Evolutionary conservation across 2,329 filamentous ascomycete species (phyloP).

Genomic region (Nothophaeocryptopus gaeumannii): DNA sequence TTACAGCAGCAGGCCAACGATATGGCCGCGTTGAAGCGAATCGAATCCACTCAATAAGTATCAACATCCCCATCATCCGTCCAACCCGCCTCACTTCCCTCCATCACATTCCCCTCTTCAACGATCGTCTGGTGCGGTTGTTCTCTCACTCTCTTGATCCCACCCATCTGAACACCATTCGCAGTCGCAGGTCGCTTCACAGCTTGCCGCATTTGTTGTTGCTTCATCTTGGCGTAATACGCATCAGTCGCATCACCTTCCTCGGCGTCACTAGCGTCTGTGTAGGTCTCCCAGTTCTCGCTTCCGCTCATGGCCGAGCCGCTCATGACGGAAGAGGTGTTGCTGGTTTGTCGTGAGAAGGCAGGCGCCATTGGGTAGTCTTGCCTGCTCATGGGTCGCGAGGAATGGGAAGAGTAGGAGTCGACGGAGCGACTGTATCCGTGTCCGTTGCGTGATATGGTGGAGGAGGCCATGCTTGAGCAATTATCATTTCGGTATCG

Average conservation of each 20-base stretch:
- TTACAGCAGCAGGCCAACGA: neutral
- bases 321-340: conserved; percentile 36
- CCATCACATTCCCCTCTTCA: conserved; percentile 26
- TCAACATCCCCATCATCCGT: conserved; percentile 37
- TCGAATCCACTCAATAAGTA: conserved; percentile 35
- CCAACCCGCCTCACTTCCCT: conserved; percentile 37
- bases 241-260: conserved; percentile 68
- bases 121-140: conserved; percentile 21
- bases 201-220: conserved; percentile 55
- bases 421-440: conserved; percentile 16
- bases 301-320: conserved; percentile 54
- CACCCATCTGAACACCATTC: conserved; percentile 17
- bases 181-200: conserved; percentile 17
- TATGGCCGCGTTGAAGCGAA: neutral
- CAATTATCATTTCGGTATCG: conserved; percentile 25
- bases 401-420: conserved; percentile 27
- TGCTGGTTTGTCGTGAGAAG: conserved; percentile 33
- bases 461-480: conserved; percentile 22
- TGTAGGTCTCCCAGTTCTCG: conserved; percentile 98
- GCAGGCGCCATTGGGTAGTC: conserved; percentile 31
- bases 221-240: conserved; percentile 72
- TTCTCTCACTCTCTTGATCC: conserved; percentile 27
- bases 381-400: conserved; percentile 28
- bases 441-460: conserved; percentile 8
- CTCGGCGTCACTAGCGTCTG: conserved; percentile 54